Evolutionary conservation across 179 eudicot genomes (phyloP), one percentile per base, ranked within the genome.

Genomic region (Nepenthes alata): DNA sequence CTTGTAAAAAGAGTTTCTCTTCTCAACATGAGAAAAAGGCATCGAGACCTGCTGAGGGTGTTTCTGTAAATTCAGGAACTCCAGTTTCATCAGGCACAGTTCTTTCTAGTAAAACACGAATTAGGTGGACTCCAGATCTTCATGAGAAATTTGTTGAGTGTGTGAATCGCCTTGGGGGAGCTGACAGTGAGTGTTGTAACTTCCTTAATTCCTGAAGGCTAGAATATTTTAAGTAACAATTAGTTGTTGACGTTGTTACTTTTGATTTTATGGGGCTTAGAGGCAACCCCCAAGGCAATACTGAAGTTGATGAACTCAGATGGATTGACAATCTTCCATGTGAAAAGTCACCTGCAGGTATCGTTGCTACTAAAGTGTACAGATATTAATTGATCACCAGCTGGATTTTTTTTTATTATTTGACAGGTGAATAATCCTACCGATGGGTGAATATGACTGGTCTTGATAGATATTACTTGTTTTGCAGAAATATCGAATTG

Each of bases 201-300:
- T 61, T 44, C 37, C 1, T 7, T 35, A 34, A 25, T 55, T 6
- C 1, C 25, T 25, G 25, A 25, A 25, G 25, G 25, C 25, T 25
- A 25, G 25, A 25, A 25, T 25, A 13, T n/a, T 53, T 53, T n/a
- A n/a, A 53, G 57, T 53, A n/a, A 50, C 61, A 49, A 8, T 52
- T 58, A 16, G 1, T 49, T 9, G 25, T 36, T 64, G 51, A 41
- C 45, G 57, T n/a, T 58, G 8, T 39, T 58, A 38, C 6, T 3
- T 59, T 10, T 47, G 13, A 3, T 16, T 50, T 36, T 49, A 11
- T 15, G 34, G 49, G 16, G 6, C 36, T 44, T 49, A 87, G 98
- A 89, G 80, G 98, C 98, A 64, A 91, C 98, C n/a, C 98, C 98
- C 39, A 91, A 91, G 83, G 91, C 91, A 52, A 85, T 91, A 59